phyloP scores from a whole-genome alignment of 1,284 basidiomycete species.

The Schizophyllum amplum region DNA sequence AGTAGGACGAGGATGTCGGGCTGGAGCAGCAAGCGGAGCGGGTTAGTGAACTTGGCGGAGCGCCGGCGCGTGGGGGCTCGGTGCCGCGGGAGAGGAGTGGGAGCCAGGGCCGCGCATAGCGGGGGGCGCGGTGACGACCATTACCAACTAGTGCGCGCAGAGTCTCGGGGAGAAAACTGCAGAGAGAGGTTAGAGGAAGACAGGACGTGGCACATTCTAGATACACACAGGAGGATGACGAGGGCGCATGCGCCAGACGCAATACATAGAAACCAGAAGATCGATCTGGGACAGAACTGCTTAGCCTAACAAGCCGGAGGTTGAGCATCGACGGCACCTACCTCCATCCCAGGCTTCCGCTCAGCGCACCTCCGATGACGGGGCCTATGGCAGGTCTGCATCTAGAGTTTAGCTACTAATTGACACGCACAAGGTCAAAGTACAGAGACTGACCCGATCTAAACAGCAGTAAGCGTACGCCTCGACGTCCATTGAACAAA shows the following conservation, averaged over 20 bases:
- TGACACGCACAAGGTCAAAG: background rate
- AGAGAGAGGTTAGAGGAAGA: background rate
- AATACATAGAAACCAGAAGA: slow-evolving; percentile 48
- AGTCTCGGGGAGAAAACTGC: slow-evolving; percentile 54
- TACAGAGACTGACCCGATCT: too few species aligned
- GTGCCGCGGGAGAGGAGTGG: slow-evolving; percentile 13
- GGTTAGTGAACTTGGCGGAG: slow-evolving; percentile 37
- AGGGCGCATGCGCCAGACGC: background rate
- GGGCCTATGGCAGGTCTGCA: slow-evolving; percentile 44
- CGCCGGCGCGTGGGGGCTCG: slow-evolving; percentile 1
- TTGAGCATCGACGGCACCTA: slow-evolving; percentile 53
- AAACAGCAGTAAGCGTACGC: background rate
- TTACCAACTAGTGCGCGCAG: slow-evolving; percentile 45
- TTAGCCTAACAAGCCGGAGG: slow-evolving; percentile 72
- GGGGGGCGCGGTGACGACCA: slow-evolving; percentile 37
- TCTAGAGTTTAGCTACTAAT: slow-evolving; percentile 16
- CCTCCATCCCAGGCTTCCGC: slow-evolving; percentile 62
- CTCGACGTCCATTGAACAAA: background rate
- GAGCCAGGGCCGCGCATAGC: slow-evolving; percentile 34
- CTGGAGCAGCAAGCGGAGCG: slow-evolving; percentile 47
- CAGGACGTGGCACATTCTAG: background rate
- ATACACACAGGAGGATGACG: background rate
- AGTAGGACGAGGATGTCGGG: slow-evolving; percentile 52
- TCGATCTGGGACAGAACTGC: slow-evolving; percentile 35
- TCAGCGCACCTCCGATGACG: slow-evolving; percentile 48